phyloP scores from a whole-genome alignment of 1,284 basidiomycete species.

The Amylostereum areolatum region DNA sequence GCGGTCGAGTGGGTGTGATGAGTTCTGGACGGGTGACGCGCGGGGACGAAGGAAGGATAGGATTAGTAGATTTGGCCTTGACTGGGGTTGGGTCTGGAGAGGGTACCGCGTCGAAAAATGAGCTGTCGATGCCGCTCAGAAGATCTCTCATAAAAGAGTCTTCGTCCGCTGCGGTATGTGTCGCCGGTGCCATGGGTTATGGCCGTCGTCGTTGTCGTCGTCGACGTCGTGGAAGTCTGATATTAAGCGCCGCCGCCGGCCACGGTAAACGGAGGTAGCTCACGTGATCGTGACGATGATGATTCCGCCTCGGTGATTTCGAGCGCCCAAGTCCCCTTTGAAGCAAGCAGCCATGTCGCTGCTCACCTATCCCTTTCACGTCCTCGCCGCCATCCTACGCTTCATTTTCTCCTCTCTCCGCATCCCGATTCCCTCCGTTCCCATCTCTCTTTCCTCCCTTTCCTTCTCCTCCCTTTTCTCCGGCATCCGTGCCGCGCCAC shows the following conservation, averaged over 20 bases:
- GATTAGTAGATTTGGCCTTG: conserved; percentile 14
- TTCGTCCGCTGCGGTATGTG: conserved; percentile 28
- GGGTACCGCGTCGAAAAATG: conserved; percentile 36
- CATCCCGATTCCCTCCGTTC: conserved; percentile 26
- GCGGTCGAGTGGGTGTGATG: background rate
- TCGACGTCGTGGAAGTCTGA: background rate
- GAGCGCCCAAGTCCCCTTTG: too few relatives aligned
- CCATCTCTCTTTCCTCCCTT: conserved; percentile 26
- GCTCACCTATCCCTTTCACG: conserved; percentile 21
- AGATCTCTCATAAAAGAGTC: conserved; percentile 41
- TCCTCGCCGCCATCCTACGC: conserved; percentile 22
- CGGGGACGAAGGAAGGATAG: too few relatives aligned
- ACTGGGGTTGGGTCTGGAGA: conserved; percentile 29
- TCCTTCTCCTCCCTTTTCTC: conserved; percentile 39
- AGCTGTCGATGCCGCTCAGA: conserved; percentile 38
- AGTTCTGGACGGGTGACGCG: background rate
- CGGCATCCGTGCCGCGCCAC: conserved; percentile 22
- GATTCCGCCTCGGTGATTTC: too few relatives aligned
- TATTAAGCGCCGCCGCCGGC: background rate
- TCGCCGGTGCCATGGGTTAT: conserved; percentile 14
- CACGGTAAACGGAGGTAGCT: background rate
- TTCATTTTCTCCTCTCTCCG: conserved; percentile 28
- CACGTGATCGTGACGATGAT: too few relatives aligned
- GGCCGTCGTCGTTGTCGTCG: background rate
- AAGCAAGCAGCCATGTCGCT: conserved; percentile 11